phyloP scores from a whole-genome alignment of 371 early-diverging fungal genomes.

The Mucor circinelloides region DNA sequence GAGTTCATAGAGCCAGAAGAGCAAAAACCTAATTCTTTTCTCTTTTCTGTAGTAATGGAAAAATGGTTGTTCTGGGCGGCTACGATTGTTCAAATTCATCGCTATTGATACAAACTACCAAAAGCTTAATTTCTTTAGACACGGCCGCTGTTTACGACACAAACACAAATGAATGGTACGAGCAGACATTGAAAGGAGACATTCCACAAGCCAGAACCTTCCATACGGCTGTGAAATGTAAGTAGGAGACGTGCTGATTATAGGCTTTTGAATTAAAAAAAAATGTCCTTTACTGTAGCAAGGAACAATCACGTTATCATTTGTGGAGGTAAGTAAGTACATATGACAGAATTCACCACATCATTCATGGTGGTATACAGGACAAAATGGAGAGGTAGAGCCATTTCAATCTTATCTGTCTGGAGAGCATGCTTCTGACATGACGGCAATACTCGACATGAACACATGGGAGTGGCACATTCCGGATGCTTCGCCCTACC shows the following conservation, averaged over 20 bases:
- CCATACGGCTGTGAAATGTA: constrained; percentile 42
- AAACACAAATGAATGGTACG: constrained; percentile 17
- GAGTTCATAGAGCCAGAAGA: background rate
- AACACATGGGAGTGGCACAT: constrained; percentile 31
- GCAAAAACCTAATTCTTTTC: background rate
- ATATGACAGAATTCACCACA: background rate
- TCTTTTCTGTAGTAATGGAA: constrained; percentile 23
- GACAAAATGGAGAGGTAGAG: constrained; percentile 29
- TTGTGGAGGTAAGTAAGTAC: constrained; percentile 25
- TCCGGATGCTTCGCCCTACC: constrained; percentile 27
- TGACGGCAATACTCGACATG: constrained; percentile 33
- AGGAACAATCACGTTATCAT: constrained; percentile 23
- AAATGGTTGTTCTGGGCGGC: constrained; percentile 35
- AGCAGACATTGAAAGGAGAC: constrained; percentile 18
- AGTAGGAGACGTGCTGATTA: background rate
- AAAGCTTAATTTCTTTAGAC: constrained; percentile 17
- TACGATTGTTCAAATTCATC: constrained; percentile 21
- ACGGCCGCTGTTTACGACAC: constrained; percentile 26
- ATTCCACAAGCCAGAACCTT: constrained; percentile 31
- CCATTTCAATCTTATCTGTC: constrained; percentile 39
- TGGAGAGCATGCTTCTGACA: constrained; percentile 7
- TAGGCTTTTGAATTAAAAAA: no score
- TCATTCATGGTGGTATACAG: background rate
- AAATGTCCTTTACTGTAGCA: constrained; percentile 5
- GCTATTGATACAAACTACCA: background rate